These are phyloP conservation scores for Knufia petricola DNA, from an alignment of 2,329 filamentous ascomycete species.

Conservation along the genomic window DNA sequence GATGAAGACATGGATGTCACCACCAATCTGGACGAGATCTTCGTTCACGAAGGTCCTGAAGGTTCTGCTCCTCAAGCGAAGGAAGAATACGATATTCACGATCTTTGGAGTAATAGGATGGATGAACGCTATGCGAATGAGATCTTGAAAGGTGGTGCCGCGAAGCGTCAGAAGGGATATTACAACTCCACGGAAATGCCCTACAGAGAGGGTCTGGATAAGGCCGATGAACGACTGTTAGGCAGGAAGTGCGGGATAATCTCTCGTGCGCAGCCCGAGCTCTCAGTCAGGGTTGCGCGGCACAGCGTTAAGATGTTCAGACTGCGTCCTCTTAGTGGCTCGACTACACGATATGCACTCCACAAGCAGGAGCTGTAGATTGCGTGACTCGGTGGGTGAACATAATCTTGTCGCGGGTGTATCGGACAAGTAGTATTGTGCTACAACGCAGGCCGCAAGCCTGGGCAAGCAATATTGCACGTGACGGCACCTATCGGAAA, in stretches of 20 bases:
- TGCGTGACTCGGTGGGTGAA: too few relatives aligned
- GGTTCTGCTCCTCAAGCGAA: constrained; percentile 35
- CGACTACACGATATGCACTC: constrained; percentile 6
- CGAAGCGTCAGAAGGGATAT: constrained; percentile 28
- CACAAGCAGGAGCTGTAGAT: constrained; percentile 14
- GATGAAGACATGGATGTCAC: constrained; percentile 37
- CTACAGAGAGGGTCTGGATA: constrained; percentile 38
- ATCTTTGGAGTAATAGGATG: constrained; percentile 49
- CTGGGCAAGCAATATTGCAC: too few relatives aligned
- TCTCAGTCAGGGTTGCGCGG: constrained; percentile 28
- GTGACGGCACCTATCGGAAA: too few relatives aligned
- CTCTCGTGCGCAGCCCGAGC: constrained; percentile 30
- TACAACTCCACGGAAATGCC: constrained; percentile 42
- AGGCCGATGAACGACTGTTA: constrained; percentile 36
- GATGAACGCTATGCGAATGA: constrained; percentile 34
- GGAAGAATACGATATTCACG: constrained; percentile 43
- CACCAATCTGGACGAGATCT: constrained; percentile 44
- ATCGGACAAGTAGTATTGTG: too few relatives aligned
- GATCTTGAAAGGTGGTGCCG: constrained; percentile 32
- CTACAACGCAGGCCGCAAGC: too few relatives aligned
- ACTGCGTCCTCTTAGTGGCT: constrained; percentile 26
- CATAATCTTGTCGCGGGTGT: too few relatives aligned
- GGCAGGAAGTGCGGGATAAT: constrained; percentile 41
- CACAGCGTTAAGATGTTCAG: constrained; percentile 44
- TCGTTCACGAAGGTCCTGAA: constrained; percentile 37